Conservation (phyloP, 345 rosid species). For the Xanthoceras sorbifolium region DNA sequence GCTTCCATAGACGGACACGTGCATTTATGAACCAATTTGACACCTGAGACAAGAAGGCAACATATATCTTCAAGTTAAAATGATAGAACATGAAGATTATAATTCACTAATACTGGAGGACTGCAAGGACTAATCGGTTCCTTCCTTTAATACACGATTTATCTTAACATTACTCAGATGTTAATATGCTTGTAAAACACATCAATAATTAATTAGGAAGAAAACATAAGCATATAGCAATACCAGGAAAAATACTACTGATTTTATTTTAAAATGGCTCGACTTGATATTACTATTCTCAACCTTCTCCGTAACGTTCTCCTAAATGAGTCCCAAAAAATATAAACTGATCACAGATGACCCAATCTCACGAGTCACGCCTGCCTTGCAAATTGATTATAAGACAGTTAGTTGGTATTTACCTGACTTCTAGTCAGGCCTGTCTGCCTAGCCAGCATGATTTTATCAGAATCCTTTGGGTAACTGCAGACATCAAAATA, state of each 20-base stretch:
- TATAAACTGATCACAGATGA: not conserved
- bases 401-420: slow-evolving; percentile 4
- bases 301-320: too few relatives aligned
- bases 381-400: not conserved
- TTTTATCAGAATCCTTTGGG: slow-evolving; percentile 97
- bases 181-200: not conserved
- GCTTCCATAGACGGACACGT: slow-evolving; percentile 98
- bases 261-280: not conserved
- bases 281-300: not conserved
- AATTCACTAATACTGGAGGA: not conserved
- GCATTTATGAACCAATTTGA: slow-evolving; percentile 99
- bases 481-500: slow-evolving; percentile 46
- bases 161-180: not conserved
- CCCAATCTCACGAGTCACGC: not conserved
- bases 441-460: slow-evolving; percentile 95
- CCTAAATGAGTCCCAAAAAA: too few relatives aligned
- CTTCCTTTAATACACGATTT: not conserved
- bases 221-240: not conserved
- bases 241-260: not conserved
- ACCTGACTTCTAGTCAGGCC: slow-evolving; percentile 99
- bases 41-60: slow-evolving; percentile 47
- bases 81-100: not conserved
- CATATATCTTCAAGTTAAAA: not conserved
- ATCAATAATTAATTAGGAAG: not conserved
- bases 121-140: not conserved